Conservation (phyloP, 108 stramenopile genomes). For the Skeletonema potamos region DNA sequence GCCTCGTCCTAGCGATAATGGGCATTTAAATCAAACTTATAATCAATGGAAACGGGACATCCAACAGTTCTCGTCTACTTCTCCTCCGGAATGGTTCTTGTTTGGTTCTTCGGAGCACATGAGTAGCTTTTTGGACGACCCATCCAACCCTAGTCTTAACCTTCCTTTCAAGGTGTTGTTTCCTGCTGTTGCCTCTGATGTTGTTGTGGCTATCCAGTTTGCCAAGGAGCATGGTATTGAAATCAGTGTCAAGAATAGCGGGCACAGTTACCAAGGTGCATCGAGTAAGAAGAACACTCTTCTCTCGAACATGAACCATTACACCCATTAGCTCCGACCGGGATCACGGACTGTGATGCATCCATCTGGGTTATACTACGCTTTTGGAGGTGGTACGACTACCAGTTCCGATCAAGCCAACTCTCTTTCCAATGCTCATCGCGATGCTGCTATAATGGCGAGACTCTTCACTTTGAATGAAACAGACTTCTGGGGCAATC, state of each 20-base stretch:
- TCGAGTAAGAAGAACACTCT: constrained; percentile 4
- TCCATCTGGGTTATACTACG: not conserved
- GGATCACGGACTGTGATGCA: constrained; percentile 5
- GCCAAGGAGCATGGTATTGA: not conserved
- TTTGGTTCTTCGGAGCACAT: no score
- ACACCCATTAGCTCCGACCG: constrained; percentile 1
- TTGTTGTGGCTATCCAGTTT: not conserved
- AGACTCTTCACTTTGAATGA: not conserved
- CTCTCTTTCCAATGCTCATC: constrained; percentile 24
- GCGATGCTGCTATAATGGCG: constrained; percentile 7
- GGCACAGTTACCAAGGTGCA: not conserved
- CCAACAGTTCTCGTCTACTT: no score
- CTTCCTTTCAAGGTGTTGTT: constrained; percentile 7
- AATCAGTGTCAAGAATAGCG: not conserved
- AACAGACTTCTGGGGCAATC: constrained; percentile 1
- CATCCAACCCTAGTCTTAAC: not conserved
- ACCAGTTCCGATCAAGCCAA: constrained; percentile 8
- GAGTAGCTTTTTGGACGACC: not conserved
- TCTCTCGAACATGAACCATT: constrained; percentile 4
- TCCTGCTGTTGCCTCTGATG: constrained; percentile 1
- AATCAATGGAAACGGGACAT: not conserved
- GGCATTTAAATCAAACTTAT: not conserved
- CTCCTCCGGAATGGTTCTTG: no score
- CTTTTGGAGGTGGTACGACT: not conserved
- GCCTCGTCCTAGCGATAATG: not conserved